Evolutionary conservation across 805 yeast species (phyloP).

Genomic region (Monosporozyma solicola): DNA sequence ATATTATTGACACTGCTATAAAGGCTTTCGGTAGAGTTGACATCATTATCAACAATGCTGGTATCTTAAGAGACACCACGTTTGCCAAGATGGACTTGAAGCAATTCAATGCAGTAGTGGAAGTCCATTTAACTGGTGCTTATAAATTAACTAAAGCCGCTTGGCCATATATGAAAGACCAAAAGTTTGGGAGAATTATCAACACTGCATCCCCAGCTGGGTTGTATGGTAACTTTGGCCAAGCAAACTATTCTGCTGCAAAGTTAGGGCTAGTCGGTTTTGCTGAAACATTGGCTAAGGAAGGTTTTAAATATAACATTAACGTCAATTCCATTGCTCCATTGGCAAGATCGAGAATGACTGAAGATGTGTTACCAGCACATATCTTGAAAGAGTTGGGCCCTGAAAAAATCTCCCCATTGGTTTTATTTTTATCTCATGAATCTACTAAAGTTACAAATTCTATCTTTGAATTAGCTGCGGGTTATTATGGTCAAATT

Average conservation of each 20-base stretch:
- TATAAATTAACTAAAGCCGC: constrained; percentile 79
- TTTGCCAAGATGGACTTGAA: constrained; percentile 78
- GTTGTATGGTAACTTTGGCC: constrained; percentile 93
- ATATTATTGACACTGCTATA: constrained; percentile 77
- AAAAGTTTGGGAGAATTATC: constrained; percentile 78
- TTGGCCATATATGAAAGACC: constrained; percentile 82
- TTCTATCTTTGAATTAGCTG: constrained; percentile 85
- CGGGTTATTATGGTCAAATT: constrained; percentile 84
- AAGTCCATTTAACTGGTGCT: constrained; percentile 87
- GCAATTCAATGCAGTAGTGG: constrained; percentile 70
- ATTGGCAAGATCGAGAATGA: constrained; percentile 92
- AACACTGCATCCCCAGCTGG: constrained; percentile 98
- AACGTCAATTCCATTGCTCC: constrained; percentile 86
- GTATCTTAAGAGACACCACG: constrained; percentile 80
- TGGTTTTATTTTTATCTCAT: constrained; percentile 73
- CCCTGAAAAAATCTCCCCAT: constrained; percentile 88
- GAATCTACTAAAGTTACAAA: constrained; percentile 56
- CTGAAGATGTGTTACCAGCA: constrained; percentile 81
- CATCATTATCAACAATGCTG: constrained; percentile 87
- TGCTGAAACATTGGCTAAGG: constrained; percentile 91
- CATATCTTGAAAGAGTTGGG: constrained; percentile 69
- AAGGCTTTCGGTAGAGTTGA: constrained; percentile 84
- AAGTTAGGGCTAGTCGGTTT: constrained; percentile 84
- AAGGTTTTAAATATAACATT: constrained; percentile 80
- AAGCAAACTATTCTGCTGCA: constrained; percentile 90